Evolutionary conservation across 73 alveolate genomes (phyloP).

Genomic region (Paramecium sexaurelia): DNA sequence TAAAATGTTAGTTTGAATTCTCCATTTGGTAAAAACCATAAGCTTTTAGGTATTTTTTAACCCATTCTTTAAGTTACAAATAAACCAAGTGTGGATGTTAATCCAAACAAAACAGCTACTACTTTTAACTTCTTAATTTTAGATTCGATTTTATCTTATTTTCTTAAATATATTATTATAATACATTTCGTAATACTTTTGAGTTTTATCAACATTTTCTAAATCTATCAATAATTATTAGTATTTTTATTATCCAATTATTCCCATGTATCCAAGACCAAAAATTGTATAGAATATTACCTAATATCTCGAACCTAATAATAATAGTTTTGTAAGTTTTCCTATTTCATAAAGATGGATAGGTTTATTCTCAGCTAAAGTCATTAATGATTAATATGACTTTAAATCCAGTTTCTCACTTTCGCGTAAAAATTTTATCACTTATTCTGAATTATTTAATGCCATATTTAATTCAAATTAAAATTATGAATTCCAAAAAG

Average conservation of each 20-base stretch:
- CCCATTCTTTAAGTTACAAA: background rate
- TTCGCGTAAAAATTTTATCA: background rate
- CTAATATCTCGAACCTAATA: constrained; percentile 14
- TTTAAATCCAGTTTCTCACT: background rate
- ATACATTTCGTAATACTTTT: constrained; percentile 6
- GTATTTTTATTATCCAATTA: background rate
- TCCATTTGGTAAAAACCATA: background rate
- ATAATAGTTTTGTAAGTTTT: background rate
- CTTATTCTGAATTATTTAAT: background rate
- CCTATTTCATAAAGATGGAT: background rate
- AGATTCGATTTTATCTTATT: background rate
- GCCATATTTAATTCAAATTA: constrained; percentile 3
- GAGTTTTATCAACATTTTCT: background rate
- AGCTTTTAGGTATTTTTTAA: background rate
- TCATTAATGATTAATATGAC: background rate
- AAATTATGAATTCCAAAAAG: background rate
- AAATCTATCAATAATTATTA: background rate
- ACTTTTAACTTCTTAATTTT: background rate
- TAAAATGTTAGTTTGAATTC: background rate
- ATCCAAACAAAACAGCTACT: background rate
- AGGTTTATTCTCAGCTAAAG: background rate
- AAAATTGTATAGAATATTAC: background rate
- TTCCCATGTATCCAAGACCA: constrained; percentile 18
- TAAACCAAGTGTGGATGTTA: background rate
- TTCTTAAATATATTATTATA: background rate